These are phyloP conservation scores for Oemleria cerasiformis DNA, from an alignment of 306 rosid species.

Conservation along the genomic window DNA sequence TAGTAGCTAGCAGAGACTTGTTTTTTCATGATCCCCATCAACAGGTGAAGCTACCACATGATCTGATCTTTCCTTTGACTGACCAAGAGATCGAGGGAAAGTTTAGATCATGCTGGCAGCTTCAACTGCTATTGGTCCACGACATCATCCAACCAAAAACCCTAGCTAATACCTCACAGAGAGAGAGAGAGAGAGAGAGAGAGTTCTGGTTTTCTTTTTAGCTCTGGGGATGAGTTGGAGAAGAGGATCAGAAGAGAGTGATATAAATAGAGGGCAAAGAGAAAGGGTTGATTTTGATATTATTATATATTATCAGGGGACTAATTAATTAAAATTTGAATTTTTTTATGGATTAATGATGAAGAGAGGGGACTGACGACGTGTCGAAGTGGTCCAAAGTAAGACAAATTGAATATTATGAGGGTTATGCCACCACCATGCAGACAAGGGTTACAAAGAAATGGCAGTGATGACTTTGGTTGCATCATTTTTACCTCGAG, in stretches of 20 bases:
- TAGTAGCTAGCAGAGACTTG: background rate
- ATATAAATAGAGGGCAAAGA: slow-evolving; percentile 44
- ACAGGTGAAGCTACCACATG: slow-evolving; percentile 79
- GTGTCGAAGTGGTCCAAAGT: slow-evolving; percentile 66
- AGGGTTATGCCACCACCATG: slow-evolving; percentile 49
- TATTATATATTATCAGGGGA: background rate
- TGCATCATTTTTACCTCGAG: slow-evolving; percentile 33
- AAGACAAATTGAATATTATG: slow-evolving; percentile 59
- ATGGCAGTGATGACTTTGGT: slow-evolving; percentile 25
- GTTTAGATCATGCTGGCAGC: slow-evolving; percentile 91
- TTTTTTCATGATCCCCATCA: slow-evolving; percentile 57
- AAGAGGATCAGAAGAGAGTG: slow-evolving; percentile 19
- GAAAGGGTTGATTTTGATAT: background rate
- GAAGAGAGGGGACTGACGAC: slow-evolving; percentile 5
- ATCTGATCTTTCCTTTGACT: slow-evolving; percentile 57
- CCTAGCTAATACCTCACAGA: background rate
- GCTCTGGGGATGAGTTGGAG: slow-evolving; percentile 13
- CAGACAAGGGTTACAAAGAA: slow-evolving; percentile 31
- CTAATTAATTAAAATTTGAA: no score
- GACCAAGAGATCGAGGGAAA: slow-evolving; percentile 29
- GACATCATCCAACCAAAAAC: slow-evolving; percentile 21
- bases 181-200: background rate
- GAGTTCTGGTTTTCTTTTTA: background rate
- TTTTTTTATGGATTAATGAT: background rate
- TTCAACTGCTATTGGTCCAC: slow-evolving; percentile 63